Evolutionary conservation across 2,329 filamentous ascomycete genomes (phyloP).

Genomic region (Trichoderma sp.): DNA sequence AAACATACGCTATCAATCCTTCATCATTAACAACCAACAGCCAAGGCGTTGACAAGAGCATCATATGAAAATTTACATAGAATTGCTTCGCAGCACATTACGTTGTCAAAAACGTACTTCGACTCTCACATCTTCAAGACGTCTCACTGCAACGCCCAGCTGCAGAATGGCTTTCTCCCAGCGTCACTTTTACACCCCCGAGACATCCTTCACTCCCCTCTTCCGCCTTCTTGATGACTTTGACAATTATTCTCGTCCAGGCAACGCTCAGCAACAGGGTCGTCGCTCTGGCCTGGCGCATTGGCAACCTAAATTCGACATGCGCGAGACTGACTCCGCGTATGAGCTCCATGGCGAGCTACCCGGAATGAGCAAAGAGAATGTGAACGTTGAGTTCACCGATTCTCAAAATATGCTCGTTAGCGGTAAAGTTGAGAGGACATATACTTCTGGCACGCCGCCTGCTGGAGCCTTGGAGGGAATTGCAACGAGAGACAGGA

Average conservation of each 20-base stretch:
- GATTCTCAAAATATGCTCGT: constrained; percentile 68
- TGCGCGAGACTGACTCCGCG: constrained; percentile 60
- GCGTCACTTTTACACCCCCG: constrained; percentile 41
- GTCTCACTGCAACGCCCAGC: background rate
- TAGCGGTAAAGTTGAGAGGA: constrained; percentile 63
- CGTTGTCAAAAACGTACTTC: background rate
- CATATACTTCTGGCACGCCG: constrained; percentile 49
- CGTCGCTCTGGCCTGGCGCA: constrained; percentile 30
- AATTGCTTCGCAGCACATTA: rapidly evolving
- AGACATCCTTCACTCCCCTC: constrained; percentile 51
- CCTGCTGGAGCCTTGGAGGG: constrained; percentile 30
- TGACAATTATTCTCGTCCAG: constrained; percentile 47
- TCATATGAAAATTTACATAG: background rate
- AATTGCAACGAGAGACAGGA: constrained; percentile 25
- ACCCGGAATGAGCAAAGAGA: constrained; percentile 67
- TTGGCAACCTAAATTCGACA: constrained; percentile 72
- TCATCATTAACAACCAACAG: background rate
- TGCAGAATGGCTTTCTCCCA: constrained; percentile 55
- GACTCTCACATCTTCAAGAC: background rate
- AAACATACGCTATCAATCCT: background rate
- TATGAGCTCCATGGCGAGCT: constrained; percentile 78
- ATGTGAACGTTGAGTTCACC: constrained; percentile 72
- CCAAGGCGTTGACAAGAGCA: background rate
- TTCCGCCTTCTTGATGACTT: constrained; percentile 60
- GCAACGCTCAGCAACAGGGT: constrained; percentile 14